Evolutionary conservation across 306 rosid species (phyloP).

Genomic region (Gillenia trifoliata): DNA sequence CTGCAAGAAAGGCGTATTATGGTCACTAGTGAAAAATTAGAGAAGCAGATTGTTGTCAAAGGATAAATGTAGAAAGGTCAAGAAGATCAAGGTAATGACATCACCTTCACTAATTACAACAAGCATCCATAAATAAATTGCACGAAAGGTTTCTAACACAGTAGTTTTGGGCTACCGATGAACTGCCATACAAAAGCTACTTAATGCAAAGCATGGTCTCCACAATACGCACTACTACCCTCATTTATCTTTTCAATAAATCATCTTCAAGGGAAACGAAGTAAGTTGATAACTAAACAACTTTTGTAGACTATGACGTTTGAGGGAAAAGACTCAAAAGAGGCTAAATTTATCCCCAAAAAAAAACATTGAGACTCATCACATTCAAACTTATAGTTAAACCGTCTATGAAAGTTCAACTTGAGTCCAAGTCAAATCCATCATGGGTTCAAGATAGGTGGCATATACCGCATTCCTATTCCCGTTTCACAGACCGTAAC

Average conservation of each 20-base stretch:
- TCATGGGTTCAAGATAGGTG: neutral
- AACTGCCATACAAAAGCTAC: neutral
- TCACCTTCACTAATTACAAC: neutral
- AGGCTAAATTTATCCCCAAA: neutral
- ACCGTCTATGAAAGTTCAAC: neutral
- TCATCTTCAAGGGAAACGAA: neutral
- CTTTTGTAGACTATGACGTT: neutral
- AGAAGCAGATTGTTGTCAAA: neutral
- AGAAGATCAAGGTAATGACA: neutral
- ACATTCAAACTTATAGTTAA: neutral
- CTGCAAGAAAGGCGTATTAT: constrained; percentile 34
- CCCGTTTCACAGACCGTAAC: neutral
- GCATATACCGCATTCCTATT: neutral
- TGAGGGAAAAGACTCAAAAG: no score
- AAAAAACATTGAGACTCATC: neutral
- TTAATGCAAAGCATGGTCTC: neutral
- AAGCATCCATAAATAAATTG: neutral
- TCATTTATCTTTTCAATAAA: neutral
- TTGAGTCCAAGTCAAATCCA: neutral
- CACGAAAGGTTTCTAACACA: neutral
- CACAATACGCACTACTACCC: neutral
- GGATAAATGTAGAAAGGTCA: neutral
- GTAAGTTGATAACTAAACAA: neutral
- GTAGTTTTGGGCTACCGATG: neutral
- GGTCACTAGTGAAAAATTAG: neutral